Evolutionary conservation across 768 basidiomycete genomes (phyloP), one percentile per base, ranked within the genome.

Genomic region (Chalciporus piperatus): DNA sequence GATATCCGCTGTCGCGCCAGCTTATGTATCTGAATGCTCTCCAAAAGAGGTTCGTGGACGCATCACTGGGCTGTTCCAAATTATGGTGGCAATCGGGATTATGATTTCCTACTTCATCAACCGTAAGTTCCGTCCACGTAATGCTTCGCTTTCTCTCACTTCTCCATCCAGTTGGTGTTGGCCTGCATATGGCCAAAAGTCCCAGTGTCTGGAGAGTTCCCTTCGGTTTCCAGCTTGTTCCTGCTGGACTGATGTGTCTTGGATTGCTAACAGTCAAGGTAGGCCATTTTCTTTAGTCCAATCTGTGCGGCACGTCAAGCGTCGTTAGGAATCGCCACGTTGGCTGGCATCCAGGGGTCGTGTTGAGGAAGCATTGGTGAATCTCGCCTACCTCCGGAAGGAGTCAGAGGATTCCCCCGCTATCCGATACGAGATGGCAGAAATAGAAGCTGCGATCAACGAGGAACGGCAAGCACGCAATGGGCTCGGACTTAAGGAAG

Each of bases 71-170:
- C 62, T 89, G 28, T 92, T 92, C 77, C 92, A 93, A 66, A 82
- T 94, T 66, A 85, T 90, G 81, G 90, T 80, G 35, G 87, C 89
- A 20, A 74, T 82, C 45, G 92, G 91, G 47, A 89, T 90, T 54
- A 90, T 92, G 83, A 74, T 93, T 51, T 88, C 85, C 0, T 91
- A 90, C 68, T 90, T 88, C 66, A 76, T 89, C 58, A 89, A 91
- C 60, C 78, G 87, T 89, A 52, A 45, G 85, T 72, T 14, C 19
- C 1, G 3, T 10, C 4, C 28, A 41, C n/a, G 14, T 30, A 38
- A 27, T 51, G 57, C 27, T n/a, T n/a, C 28, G 7, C 9, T 23
- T 50, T 54, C 13, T 30, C 57, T 10, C 55, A 54, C 11, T 35
- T 40, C 30, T 57, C 9, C 41, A 1, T 30, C 11, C 50, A 88